phyloP scores from a whole-genome alignment of 106 monocot species.

The Narthecium ossifragum region DNA sequence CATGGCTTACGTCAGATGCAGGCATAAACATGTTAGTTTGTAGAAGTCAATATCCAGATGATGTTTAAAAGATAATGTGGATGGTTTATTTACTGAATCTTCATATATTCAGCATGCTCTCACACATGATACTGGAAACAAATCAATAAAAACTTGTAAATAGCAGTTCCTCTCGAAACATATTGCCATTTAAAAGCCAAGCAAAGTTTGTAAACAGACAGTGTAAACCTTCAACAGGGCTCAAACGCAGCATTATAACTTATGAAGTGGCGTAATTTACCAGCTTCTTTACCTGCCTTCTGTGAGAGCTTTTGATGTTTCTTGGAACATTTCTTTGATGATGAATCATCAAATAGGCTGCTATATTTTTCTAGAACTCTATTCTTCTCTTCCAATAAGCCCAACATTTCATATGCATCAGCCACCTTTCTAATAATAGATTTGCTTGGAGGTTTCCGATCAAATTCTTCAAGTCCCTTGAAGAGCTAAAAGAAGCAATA shows the following conservation, averaged over 20 bases:
- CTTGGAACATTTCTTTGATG: conserved; percentile 10
- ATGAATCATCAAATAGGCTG: conserved; percentile 31
- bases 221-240: neutral
- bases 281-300: conserved; percentile 20
- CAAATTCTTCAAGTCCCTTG: conserved; percentile 66
- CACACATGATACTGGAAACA: neutral
- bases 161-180: neutral
- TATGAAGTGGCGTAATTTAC: conserved; percentile 1
- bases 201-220: neutral
- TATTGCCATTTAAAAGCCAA: neutral
- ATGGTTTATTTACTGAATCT: neutral
- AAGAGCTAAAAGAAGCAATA: conserved; percentile 76
- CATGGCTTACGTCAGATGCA: too few species aligned
- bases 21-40: too few species aligned
- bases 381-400: conserved; percentile 61
- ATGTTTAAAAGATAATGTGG: too few species aligned
- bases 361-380: conserved; percentile 62
- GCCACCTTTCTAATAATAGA: conserved; percentile 83
- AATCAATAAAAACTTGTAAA: neutral
- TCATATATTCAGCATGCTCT: neutral
- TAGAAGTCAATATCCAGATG: too few species aligned
- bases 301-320: conserved; percentile 22
- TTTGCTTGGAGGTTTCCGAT: conserved; percentile 68
- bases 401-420: conserved; percentile 83
- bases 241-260: neutral